Base-by-base conservation (phyloP, 306 rosid genomes). In the Cercis canadensis region DNA sequence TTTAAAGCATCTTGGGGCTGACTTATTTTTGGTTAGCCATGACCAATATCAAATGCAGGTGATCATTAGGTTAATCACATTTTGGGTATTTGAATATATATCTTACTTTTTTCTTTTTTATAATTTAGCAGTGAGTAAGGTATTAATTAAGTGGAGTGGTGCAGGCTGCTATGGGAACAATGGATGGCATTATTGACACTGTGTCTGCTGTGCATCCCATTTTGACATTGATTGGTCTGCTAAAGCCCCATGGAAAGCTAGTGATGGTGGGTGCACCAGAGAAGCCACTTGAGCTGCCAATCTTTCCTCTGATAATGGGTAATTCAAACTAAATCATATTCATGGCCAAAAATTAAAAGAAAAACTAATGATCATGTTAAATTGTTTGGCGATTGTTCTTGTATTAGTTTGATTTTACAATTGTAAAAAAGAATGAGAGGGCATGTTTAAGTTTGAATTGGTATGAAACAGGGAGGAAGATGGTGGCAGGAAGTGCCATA, bases 161-260 rank as follows among this genome's bases (percentile, higher is more conserved):
- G 31, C 9, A 78, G 73, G 77, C 47, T 17, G 74, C 64, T 8
- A 31, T 29, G 57, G 68, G 68, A 5, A 71, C 73, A 14, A 1
- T 78, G 57, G 78, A 78, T 33, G 82, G 82, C 1, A 72, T 78
- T 29, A 58, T 78, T 16, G 82, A 72, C 31, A 72, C 82, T 0
- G 74, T 72, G 10, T 72, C 74, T 5, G 65, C 70, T 8, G 3
- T 5, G 2, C 82, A 78, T 19, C 52, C 78, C 14, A 36, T 78
- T 0, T 9, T 50, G 7, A 69, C 78, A 2, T 33, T 71, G 15
- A 41, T 65, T 40, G 51, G 34, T 7, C 11, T 78, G 32, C 57
- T 72, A 29, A 78, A 72, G 45, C 1, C 19, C 0, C 59, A 62
- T 7, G 81, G 76, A 24, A 76, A 69, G 36, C 75, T 76, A 11